phyloP scores from a whole-genome alignment of 768 basidiomycete genomes.

The Boletus rufocinnamomeus region DNA sequence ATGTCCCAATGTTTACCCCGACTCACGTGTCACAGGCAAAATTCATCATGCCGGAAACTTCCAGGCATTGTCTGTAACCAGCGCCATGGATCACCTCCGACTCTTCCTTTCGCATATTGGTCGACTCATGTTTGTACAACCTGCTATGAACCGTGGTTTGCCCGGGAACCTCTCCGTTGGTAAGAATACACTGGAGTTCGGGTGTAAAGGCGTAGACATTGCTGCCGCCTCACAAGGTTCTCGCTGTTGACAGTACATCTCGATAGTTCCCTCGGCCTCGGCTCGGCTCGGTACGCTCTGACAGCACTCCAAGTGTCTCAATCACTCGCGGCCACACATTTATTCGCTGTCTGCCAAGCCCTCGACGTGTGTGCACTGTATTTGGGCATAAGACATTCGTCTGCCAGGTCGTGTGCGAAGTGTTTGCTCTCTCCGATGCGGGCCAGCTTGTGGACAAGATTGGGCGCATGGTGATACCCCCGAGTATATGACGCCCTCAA shows the following conservation, averaged over 20 bases:
- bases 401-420: constrained; percentile 18
- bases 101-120: constrained; percentile 70
- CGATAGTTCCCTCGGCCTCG: constrained; percentile 73
- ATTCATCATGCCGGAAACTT: constrained; percentile 88
- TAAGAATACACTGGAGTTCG: constrained; percentile 81
- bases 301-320: constrained; percentile 77
- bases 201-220: constrained; percentile 83
- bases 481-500: constrained; percentile 59
- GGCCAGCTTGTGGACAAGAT: constrained; percentile 20
- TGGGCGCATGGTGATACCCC: constrained; percentile 35
- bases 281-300: constrained; percentile 80
- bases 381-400: constrained; percentile 51
- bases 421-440: constrained; percentile 12
- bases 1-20: no score
- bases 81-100: constrained; percentile 86
- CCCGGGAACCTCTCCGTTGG: constrained; percentile 79
- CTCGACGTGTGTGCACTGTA: constrained; percentile 81
- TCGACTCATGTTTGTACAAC: constrained; percentile 67
- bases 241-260: not conserved
- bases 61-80: constrained; percentile 85
- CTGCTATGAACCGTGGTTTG: constrained; percentile 69
- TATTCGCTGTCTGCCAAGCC: constrained; percentile 81
- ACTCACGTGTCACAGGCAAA: no score
- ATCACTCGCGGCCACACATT: constrained; percentile 70
- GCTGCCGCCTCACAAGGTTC: constrained; percentile 50